phyloP scores from a whole-genome alignment of 805 yeast genomes.

The Candida ponderosae region DNA sequence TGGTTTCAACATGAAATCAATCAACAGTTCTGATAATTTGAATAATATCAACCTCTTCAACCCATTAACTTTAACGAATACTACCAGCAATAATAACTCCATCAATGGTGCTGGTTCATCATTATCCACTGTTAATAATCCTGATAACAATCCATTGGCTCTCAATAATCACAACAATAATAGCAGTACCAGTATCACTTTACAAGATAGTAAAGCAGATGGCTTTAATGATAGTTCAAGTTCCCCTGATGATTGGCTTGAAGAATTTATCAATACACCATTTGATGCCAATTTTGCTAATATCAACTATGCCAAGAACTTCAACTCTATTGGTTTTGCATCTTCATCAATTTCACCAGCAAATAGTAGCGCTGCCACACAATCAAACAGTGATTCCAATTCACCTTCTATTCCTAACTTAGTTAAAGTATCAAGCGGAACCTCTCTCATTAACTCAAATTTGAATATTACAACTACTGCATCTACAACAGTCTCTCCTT shows the following conservation, averaged over 20 bases:
- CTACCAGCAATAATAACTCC: background rate
- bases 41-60: slow-evolving; percentile 18
- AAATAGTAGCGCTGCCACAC: slow-evolving; percentile 4
- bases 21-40: slow-evolving; percentile 24
- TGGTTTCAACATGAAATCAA: slow-evolving; percentile 22
- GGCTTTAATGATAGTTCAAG: slow-evolving; percentile 11
- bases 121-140: slow-evolving; percentile 1
- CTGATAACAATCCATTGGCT: background rate
- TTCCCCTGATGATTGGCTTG: slow-evolving; percentile 51
- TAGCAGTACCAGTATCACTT: background rate
- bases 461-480: slow-evolving; percentile 1
- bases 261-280: slow-evolving; percentile 63
- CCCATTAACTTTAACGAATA: background rate
- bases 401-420: no score
- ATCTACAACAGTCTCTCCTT: background rate
- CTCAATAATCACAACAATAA: background rate
- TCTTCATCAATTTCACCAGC: slow-evolving; percentile 12
- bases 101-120: slow-evolving; percentile 1
- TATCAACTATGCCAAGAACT: slow-evolving; percentile 29
- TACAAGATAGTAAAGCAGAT: slow-evolving; percentile 2
- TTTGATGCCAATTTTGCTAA: slow-evolving; percentile 47
- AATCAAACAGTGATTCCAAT: slow-evolving; percentile 12
- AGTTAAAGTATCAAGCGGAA: no score
- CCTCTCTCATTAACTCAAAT: no score
- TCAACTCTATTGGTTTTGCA: slow-evolving; percentile 53